Evolutionary conservation across 2,329 filamentous ascomycete species (phyloP).

Genomic region (Westerdykella sp.): DNA sequence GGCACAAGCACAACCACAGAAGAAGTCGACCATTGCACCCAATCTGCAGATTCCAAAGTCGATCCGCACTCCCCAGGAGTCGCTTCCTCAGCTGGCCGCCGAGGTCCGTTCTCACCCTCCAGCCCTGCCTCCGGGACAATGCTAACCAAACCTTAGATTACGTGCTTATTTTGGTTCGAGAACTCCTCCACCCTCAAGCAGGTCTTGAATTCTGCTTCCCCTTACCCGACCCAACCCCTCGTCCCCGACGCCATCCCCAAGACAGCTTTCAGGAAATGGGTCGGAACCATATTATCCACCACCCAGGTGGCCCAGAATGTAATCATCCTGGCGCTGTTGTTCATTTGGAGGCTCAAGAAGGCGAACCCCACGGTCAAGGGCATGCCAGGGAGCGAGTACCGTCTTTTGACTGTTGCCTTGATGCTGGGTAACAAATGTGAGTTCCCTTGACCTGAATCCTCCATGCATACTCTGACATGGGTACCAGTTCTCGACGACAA

Average conservation of each 20-base stretch:
- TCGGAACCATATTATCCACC: slow-evolving; percentile 80
- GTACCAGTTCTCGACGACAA: slow-evolving; percentile 82
- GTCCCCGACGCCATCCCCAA: slow-evolving; percentile 68
- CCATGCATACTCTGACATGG: slow-evolving; percentile 3
- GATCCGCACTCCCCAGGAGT: slow-evolving; percentile 36
- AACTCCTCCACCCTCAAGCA: slow-evolving; percentile 70
- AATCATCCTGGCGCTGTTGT: slow-evolving; percentile 79
- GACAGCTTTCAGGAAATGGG: slow-evolving; percentile 86
- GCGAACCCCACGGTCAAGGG: slow-evolving; percentile 85
- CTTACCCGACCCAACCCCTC: slow-evolving; percentile 49
- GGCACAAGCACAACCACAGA: slow-evolving; percentile 12
- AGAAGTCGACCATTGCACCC: slow-evolving; percentile 30
- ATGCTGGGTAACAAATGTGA: slow-evolving; percentile 97
- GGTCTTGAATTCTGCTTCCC: slow-evolving; percentile 57
- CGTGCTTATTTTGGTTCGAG: slow-evolving; percentile 97
- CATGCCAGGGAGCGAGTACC: slow-evolving; percentile 86
- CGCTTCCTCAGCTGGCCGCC: slow-evolving; percentile 37
- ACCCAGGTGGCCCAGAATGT: slow-evolving; percentile 97
- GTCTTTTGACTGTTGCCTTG: slow-evolving; percentile 84
- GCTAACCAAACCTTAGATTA: slow-evolving; percentile 57
- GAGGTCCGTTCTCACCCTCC: slow-evolving; percentile 26
- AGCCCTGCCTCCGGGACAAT: slow-evolving; percentile 7
- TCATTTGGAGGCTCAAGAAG: slow-evolving; percentile 88
- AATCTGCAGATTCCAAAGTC: slow-evolving; percentile 33
- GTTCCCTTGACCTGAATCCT: slow-evolving; percentile 24